Base-by-base conservation (phyloP, 2,329 filamentous ascomycete genomes). In the Fusarium veterinarium region DNA sequence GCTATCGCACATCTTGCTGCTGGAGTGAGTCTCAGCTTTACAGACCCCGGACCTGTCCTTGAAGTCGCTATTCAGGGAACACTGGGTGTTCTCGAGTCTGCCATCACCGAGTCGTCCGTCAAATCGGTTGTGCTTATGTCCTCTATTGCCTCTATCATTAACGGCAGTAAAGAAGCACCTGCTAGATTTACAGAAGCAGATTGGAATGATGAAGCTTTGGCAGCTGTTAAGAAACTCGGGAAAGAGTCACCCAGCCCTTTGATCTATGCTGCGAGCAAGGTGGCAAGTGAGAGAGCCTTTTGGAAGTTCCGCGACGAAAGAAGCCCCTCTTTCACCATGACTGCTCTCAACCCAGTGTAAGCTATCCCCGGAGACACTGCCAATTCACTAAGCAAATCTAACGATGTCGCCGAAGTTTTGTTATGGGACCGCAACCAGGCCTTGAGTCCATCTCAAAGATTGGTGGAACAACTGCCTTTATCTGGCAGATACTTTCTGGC, bases 111-210 rank as follows among this genome's bases (percentile, higher is more conserved):
- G 46, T 25, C 68, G 8, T 76, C 73, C 4, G 33, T 78, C 30
- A 78, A 75, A 30, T 72, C 72, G 3, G 69, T 78, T 20, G 70
- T 77, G 8, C 48, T 77, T 33, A 78, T 77, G 75, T 78, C 76
- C 2, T 77, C 76, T 1, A 62, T 75, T 37, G 75, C 75, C 23
- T 69, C 75, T 23, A 65, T 77, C 3, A 9, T 25, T 6, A 46
- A 46, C 7, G 25, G 49, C 1, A 53, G 55, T 10, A 71, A 58
- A 13, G 19, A 67, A 12, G 49, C 55, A 4, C 67, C 75, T 1
- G n/a, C 55, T 37, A 38, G 55, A 30, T 75, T 77, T 40, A 77
- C 75, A 2, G 75, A 77, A 42, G 62, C 55, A 25, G 75, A 77
- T 25, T 77, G 75, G 75, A 77, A 76, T n/a, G 59, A 68, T 31